A percentile compares a stretch with the other conserved stretches of the same genome.
Evolutionary conservation across 2,329 filamentous ascomycete genomes (phyloP).

Genomic region (Cryphonectria nitschkei): DNA sequence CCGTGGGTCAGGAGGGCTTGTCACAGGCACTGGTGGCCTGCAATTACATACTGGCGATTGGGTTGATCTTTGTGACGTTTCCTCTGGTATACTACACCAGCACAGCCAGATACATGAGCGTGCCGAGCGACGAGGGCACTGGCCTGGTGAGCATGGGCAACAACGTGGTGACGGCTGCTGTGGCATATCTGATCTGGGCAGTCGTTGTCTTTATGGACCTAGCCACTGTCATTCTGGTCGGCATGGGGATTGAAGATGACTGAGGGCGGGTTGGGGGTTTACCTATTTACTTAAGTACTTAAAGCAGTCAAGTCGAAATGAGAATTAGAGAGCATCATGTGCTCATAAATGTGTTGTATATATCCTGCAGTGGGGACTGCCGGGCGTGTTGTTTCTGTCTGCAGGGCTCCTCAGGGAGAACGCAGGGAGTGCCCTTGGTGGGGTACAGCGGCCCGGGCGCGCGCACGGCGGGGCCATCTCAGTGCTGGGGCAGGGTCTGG

Average conservation of each 20-base stretch:
- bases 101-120: conserved; percentile 35
- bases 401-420: background rate
- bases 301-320: too few species aligned
- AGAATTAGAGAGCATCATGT: too few species aligned
- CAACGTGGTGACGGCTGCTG: conserved; percentile 22
- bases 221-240: conserved; percentile 33
- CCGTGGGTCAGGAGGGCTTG: conserved; percentile 37
- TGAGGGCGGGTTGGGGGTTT: conserved; percentile 12
- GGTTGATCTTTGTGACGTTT: conserved; percentile 37
- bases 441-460: background rate
- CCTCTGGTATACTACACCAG: conserved; percentile 38
- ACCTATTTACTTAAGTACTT: too few species aligned
- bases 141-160: conserved; percentile 31
- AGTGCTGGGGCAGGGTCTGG: background rate
- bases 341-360: background rate
- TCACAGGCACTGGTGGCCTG: conserved; percentile 35
- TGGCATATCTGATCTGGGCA: conserved; percentile 33
- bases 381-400: background rate
- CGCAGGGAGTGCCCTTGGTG: background rate
- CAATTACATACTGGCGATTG: conserved; percentile 36
- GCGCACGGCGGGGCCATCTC: background rate
- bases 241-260: conserved; percentile 31
- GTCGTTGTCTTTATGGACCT: conserved; percentile 34
- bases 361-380: background rate
- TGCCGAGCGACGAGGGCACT: conserved; percentile 29